Evolutionary conservation across 352 stramenopile genomes (phyloP), one percentile per base, ranked within the genome.

Genomic region (Phytophthora citricola): DNA sequence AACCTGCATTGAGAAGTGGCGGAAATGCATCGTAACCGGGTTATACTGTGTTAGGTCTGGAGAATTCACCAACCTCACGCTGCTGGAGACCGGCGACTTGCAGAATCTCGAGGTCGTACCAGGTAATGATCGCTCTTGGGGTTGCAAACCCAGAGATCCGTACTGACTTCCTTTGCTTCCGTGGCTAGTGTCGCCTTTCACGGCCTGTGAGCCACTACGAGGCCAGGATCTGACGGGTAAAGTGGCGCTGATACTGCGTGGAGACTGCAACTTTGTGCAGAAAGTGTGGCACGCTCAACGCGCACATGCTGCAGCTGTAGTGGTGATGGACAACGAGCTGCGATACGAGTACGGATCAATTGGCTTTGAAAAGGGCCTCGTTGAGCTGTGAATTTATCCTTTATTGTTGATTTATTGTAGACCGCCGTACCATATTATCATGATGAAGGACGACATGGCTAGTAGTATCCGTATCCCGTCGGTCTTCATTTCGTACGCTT

Each of bases 361-460:
- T 22, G 15, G 1, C n/a, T 43, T 41, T n/a, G 12, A 41, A 11
- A 22, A 14, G 8, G 29, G 9, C 11, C 8, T 36, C 14, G 31
- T 36, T 14, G 31, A 14, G 14, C 38, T 43, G 38, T 20, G 5
- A 22, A 22, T 22, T 22, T 22, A 22, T 14, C n/a, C 2, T 9
- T 24, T 27, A 14, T 52, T 34, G 22, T 39, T 32, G n/a, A 48
- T 8, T 29, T 24, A 14, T 26, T 58, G 9, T 56, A 91, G 84
- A 71, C 58, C 85, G 26, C 85, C 85, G 68, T 87, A 79, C 52
- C 83, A 94, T 39, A 92, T 94, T 61, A 91, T 94, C 68, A 94
- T 94, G 86, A 88, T 92, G 69, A 87, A 88, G 39, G 84, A 94
- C 63, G 77, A 92, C 59, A 86, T 91, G 63, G 81, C 82, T 39